Percentiles rank a stretch among this genome's conserved stretches.
These are phyloP conservation scores for Dactylellina sp. DNA, from an alignment of 2,329 filamentous ascomycete genomes.

Conservation along the genomic window DNA sequence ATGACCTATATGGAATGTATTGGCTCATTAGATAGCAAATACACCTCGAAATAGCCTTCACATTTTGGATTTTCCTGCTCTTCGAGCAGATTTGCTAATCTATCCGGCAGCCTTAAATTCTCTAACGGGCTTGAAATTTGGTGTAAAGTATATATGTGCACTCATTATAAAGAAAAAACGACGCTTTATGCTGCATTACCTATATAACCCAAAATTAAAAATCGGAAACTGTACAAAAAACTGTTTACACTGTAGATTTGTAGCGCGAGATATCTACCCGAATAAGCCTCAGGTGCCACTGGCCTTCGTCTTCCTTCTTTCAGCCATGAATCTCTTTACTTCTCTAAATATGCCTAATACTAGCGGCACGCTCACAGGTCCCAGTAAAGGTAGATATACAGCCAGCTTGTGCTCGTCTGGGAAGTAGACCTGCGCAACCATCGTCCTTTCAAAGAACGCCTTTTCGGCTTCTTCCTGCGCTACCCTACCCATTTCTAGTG, in stretches of 20 bases:
- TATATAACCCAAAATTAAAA: not conserved
- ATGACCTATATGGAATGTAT: not conserved
- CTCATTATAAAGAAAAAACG: not conserved
- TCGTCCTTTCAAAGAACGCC: constrained; percentile 98
- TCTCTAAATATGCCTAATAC: constrained; percentile 87
- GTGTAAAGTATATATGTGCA: not conserved
- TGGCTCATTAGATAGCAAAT: constrained; percentile 8
- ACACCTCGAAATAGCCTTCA: not conserved
- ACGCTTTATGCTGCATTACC: not conserved
- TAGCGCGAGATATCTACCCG: not conserved
- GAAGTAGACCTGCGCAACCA: constrained; percentile 99
- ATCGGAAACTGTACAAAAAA: constrained; percentile 2
- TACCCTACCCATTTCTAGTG: constrained; percentile 81
- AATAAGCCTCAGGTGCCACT: not conserved
- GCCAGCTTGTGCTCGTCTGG: constrained; percentile 98
- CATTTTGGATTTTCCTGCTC: no score
- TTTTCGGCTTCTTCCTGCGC: constrained; percentile 90
- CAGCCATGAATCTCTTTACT: constrained; percentile 72
- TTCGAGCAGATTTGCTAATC: no score
- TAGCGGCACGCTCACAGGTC: constrained; percentile 89
- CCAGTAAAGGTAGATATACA: constrained; percentile 90
- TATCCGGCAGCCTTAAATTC: no score
- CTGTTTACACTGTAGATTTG: not conserved
- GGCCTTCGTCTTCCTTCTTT: constrained; percentile 62
- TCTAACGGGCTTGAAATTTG: no score